Evolutionary conservation across 1,284 basidiomycete species (phyloP).

Genomic region (Leccinum angustisporum): DNA sequence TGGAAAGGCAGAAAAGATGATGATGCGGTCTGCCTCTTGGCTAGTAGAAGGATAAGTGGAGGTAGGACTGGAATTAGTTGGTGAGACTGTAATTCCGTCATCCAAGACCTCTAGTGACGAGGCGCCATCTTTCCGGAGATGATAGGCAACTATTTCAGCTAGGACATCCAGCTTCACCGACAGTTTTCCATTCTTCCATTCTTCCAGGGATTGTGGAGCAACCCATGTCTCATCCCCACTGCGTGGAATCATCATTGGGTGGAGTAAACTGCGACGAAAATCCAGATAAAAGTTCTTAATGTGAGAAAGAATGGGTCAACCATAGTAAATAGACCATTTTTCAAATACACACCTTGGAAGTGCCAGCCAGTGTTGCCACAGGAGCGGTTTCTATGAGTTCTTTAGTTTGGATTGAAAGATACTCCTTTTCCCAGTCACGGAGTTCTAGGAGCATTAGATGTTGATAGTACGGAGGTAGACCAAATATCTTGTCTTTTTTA

Average conservation of each 20-base stretch:
- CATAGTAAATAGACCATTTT: not conserved
- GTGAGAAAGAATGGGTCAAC: not conserved
- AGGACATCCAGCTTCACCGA: not conserved
- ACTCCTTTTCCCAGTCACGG: not conserved
- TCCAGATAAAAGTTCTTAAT: conserved; percentile 8
- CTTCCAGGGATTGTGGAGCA: not conserved
- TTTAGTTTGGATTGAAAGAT: not conserved
- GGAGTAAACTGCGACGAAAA: not conserved
- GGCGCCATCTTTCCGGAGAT: not conserved
- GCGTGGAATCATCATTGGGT: not conserved
- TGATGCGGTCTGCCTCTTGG: not conserved
- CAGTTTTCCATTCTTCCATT: not conserved
- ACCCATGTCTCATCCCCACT: not conserved
- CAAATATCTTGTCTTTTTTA: not conserved
- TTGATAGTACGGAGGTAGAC: not conserved
- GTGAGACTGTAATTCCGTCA: not conserved
- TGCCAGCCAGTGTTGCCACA: not conserved
- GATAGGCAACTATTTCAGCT: not conserved
- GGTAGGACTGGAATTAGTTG: not conserved
- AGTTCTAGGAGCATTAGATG: not conserved
- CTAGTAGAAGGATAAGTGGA: not conserved
- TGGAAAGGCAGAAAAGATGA: not conserved
- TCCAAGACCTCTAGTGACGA: not conserved
- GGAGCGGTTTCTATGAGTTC: not conserved
- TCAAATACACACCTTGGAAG: not conserved